Percentiles rank a stretch among this genome's conserved stretches.
Evolutionary conservation across 2,329 filamentous ascomycete genomes (phyloP).

Genomic region (Amylocarpus encephaloides): DNA sequence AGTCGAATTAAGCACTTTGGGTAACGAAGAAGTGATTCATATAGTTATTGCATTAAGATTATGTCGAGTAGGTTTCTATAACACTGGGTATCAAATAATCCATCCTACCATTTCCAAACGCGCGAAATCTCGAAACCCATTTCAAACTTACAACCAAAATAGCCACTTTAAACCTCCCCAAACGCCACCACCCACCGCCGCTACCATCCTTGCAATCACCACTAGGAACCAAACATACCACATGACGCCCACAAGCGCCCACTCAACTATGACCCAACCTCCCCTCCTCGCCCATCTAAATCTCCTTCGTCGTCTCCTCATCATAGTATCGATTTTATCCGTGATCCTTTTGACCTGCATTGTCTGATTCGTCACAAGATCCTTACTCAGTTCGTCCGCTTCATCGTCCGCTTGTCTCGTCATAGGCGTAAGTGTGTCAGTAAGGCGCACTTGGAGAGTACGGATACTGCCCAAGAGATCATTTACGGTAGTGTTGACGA

Average conservation of each 20-base stretch:
- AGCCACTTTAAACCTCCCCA: conserved; percentile 67
- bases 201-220: conserved; percentile 61
- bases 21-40: too few relatives aligned
- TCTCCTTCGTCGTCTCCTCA: conserved; percentile 58
- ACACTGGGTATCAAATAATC: too few relatives aligned
- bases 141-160: conserved; percentile 55
- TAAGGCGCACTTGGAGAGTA: conserved; percentile 35
- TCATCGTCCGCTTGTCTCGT: conserved; percentile 67
- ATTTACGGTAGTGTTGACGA: conserved; percentile 51
- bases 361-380: conserved; percentile 70
- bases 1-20: too few relatives aligned
- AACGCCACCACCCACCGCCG: conserved; percentile 55
- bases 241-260: conserved; percentile 80
- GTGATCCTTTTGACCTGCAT: conserved; percentile 74
- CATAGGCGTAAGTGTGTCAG: conserved; percentile 43
- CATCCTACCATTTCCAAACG: too few relatives aligned
- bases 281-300: conserved; percentile 70
- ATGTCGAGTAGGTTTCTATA: too few relatives aligned
- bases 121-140: too few relatives aligned
- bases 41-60: too few relatives aligned
- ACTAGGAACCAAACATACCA: conserved; percentile 94
- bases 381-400: conserved; percentile 70
- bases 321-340: conserved; percentile 71
- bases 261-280: conserved; percentile 80
- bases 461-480: conserved; percentile 42